Evolutionary conservation across 768 basidiomycete genomes (phyloP).

Genomic region (Suillus alpinus): DNA sequence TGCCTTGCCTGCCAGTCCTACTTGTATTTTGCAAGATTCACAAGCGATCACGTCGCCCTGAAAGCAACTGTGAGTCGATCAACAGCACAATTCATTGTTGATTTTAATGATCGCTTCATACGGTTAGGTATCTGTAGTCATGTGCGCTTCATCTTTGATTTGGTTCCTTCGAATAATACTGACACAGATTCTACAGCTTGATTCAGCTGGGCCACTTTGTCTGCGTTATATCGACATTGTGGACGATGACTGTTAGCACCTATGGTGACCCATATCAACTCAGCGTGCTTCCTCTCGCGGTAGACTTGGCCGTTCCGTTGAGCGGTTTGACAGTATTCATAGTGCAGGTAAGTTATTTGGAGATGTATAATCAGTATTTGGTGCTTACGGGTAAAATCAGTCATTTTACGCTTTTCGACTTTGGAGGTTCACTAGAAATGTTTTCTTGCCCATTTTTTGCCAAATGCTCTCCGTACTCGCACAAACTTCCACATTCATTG

Average conservation of each 20-base stretch:
- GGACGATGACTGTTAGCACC: slow-evolving; percentile 4
- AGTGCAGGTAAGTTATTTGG: neutral
- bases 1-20: slow-evolving; percentile 12
- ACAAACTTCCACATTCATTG: neutral
- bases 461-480: neutral
- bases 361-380: no score
- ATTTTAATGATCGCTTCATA: neutral
- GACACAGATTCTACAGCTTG: neutral
- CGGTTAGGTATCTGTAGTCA: slow-evolving; percentile 2
- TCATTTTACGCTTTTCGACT: slow-evolving; percentile 6
- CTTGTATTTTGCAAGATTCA: slow-evolving; percentile 12
- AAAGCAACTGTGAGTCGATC: neutral
- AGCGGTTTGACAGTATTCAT: neutral
- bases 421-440: neutral
- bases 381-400: neutral
- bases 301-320: neutral
- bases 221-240: neutral
- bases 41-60: neutral
- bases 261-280: slow-evolving; percentile 5
- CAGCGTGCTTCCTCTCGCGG: neutral
- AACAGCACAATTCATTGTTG: neutral
- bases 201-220: slow-evolving; percentile 3
- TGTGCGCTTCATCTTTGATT: neutral
- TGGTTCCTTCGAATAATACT: neutral
- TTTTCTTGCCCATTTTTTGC: neutral